Percentiles rank a stretch among this genome's conserved stretches.
These are phyloP conservation scores for Lactarius hengduanensis DNA, from an alignment of 768 basidiomycete genomes.

Conservation along the genomic window DNA sequence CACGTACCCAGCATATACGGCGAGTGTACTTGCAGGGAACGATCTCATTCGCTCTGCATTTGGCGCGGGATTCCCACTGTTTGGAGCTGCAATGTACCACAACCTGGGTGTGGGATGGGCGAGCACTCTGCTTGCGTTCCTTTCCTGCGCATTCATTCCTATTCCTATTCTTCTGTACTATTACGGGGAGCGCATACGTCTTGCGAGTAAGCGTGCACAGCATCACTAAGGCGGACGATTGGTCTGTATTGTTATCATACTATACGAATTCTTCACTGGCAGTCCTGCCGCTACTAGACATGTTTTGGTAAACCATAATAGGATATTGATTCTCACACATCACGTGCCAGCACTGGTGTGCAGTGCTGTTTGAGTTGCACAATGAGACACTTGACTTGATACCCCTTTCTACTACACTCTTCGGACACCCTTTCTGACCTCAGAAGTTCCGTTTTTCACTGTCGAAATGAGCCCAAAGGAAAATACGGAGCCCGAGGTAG, in stretches of 20 bases:
- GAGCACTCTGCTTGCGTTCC: slow-evolving; percentile 33
- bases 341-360: slow-evolving; percentile 3
- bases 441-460: background rate
- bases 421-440: background rate
- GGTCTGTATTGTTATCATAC: background rate
- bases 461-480: slow-evolving; percentile 10
- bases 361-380: background rate
- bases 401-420: background rate
- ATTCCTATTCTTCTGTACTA: slow-evolving; percentile 27
- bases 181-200: slow-evolving; percentile 28
- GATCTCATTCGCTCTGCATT: slow-evolving; percentile 36
- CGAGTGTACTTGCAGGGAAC: slow-evolving; percentile 39
- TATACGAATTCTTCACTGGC: background rate
- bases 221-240: slow-evolving; percentile 22
- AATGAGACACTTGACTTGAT: background rate
- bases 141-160: slow-evolving; percentile 33
- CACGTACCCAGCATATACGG: slow-evolving; percentile 36
- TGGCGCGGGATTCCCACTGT: slow-evolving; percentile 23
- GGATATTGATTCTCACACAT: slow-evolving; percentile 5
- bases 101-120: slow-evolving; percentile 33
- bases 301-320: background rate
- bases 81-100: slow-evolving; percentile 31
- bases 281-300: no score
- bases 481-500: background rate
- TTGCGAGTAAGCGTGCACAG: slow-evolving; percentile 24